Percentiles rank a stretch among this genome's conserved stretches.
Conservation (phyloP, 352 stramenopile genomes). For the Globisporangium megalacanthum region DNA sequence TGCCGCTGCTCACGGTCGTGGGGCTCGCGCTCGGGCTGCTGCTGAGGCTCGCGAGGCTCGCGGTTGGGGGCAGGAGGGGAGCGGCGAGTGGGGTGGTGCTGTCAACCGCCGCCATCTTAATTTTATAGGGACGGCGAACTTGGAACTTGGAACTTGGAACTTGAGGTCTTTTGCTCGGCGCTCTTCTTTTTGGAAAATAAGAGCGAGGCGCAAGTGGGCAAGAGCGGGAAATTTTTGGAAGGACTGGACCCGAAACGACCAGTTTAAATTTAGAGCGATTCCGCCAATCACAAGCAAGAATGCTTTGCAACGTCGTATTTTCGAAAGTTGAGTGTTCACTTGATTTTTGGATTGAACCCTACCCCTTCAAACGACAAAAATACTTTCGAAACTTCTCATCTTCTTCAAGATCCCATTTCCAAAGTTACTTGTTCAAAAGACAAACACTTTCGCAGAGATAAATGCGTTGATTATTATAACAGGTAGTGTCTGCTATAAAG, state of each 20-base stretch:
- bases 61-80: too few species aligned
- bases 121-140: not conserved
- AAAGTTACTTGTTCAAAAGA: too few species aligned
- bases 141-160: not conserved
- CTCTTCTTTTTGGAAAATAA: conserved; percentile 2
- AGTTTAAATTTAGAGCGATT: not conserved
- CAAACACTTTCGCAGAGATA: too few species aligned
- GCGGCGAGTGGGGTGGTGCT: not conserved
- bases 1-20: not conserved
- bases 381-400: too few species aligned
- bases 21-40: conserved; percentile 3
- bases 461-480: too few species aligned
- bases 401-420: too few species aligned
- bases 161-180: not conserved
- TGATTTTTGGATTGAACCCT: too few species aligned
- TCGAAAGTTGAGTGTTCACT: too few species aligned
- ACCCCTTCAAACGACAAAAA: too few species aligned
- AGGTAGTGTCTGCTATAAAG: too few species aligned
- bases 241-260: not conserved
- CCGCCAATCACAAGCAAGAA: too few species aligned
- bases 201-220: not conserved
- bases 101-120: conserved; percentile 2
- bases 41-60: not conserved
- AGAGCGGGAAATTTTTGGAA: conserved; percentile 13
- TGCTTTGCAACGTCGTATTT: too few species aligned